These are phyloP conservation scores for Cladophialophora carrionii DNA, from an alignment of 2,329 filamentous ascomycete species.

Conservation along the genomic window DNA sequence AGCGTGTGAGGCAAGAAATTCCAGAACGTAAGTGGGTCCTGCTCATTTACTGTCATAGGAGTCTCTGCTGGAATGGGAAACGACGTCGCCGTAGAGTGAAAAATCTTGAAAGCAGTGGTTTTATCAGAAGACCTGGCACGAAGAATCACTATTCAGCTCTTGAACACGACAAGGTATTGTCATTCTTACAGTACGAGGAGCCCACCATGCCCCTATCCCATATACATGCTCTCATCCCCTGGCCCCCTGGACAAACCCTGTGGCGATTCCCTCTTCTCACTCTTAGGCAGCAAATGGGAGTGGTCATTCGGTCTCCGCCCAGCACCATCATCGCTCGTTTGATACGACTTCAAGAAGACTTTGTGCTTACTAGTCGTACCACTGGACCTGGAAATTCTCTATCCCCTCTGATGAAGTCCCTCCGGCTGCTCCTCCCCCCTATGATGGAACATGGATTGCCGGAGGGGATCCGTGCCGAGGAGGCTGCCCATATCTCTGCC, in stretches of 20 bases:
- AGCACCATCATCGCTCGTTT: not conserved
- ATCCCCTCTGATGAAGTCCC: slow-evolving; percentile 16
- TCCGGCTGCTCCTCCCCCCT: slow-evolving; percentile 19
- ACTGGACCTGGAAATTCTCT: slow-evolving; percentile 16
- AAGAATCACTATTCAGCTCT: slow-evolving; percentile 2
- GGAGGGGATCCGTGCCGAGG: slow-evolving; percentile 18
- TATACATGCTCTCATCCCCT: slow-evolving; percentile 26
- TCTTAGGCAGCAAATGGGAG: slow-evolving; percentile 5
- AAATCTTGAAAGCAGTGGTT: slow-evolving; percentile 9
- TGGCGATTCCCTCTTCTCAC: slow-evolving; percentile 12
- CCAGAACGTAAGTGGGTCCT: slow-evolving; percentile 20
- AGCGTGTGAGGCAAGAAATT: slow-evolving; percentile 20
- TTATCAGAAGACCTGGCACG: slow-evolving; percentile 22
- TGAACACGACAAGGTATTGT: not conserved
- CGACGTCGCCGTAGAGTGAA: slow-evolving; percentile 10
- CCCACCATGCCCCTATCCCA: slow-evolving; percentile 23
- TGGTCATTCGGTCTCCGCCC: not conserved
- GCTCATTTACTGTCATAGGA: slow-evolving; percentile 42
- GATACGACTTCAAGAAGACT: slow-evolving; percentile 23
- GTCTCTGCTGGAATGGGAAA: slow-evolving; percentile 20
- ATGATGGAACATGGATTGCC: slow-evolving; percentile 24
- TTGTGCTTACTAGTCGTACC: slow-evolving; percentile 27
- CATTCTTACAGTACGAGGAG: slow-evolving; percentile 30
- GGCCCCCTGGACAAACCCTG: slow-evolving; percentile 25
- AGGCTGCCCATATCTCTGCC: slow-evolving; percentile 23